phyloP scores from a whole-genome alignment of 441 rosid genomes.

The Eruca vesicaria region DNA sequence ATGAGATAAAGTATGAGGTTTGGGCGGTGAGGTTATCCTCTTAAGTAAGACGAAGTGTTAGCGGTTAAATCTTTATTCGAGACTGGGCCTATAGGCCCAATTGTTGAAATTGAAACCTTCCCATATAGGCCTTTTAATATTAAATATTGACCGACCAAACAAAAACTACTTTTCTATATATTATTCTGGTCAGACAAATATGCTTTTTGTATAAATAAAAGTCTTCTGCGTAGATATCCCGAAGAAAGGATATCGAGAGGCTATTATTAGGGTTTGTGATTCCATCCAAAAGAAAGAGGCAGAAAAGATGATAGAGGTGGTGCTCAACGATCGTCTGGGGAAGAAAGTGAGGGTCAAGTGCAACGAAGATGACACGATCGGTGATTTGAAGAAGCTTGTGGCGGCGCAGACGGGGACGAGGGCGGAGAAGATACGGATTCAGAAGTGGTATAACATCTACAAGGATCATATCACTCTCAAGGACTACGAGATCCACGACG shows the following conservation, averaged over 20 bases:
- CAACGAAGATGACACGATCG: slow-evolving; percentile 84
- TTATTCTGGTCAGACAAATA: background rate
- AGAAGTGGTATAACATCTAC: slow-evolving; percentile 80
- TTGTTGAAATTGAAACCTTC: background rate
- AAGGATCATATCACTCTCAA: slow-evolving; percentile 69
- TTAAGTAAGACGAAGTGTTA: no score
- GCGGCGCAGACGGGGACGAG: slow-evolving; percentile 85
- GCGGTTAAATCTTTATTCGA: background rate
- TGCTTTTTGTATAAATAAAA: background rate
- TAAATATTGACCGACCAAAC: background rate
- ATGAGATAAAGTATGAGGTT: no score
- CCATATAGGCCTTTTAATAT: background rate
- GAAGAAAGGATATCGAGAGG: background rate
- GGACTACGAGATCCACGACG: slow-evolving; percentile 69
- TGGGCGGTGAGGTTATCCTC: no score
- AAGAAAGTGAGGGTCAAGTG: slow-evolving; percentile 88
- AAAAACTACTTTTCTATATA: background rate
- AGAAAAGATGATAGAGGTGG: slow-evolving; percentile 80
- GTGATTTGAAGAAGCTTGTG: slow-evolving; percentile 88
- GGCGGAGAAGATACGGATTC: slow-evolving; percentile 74
- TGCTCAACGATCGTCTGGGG: slow-evolving; percentile 73
- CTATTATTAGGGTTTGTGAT: background rate
- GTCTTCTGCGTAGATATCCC: background rate
- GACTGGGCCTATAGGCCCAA: background rate
- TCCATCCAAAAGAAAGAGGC: no score